Base-by-base conservation (phyloP, 2,329 filamentous ascomycete genomes). In the Aspergillus proliferans region DNA sequence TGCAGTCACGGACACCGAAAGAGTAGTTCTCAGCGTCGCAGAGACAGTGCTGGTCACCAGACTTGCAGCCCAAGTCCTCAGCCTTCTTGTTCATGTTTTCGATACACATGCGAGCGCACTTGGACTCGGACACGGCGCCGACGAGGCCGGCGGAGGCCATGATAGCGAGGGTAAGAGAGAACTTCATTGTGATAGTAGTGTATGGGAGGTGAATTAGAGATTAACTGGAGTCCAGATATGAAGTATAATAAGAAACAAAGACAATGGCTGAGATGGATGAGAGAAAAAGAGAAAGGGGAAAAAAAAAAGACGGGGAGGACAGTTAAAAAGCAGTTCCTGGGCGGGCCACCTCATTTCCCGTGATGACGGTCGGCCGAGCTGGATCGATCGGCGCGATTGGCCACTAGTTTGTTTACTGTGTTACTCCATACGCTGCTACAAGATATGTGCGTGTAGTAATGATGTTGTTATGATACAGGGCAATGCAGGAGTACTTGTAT, bases 1-100 rank as follows among this genome's bases (percentile, higher is more conserved):
- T 70, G 65, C 74, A 77, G 60, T 77, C 74, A 34, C 67, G 71
- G 43, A 77, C 64, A 49, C 74, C 74, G 51, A 62, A 70, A 26
- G 57, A 49, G 58, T 76, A 76, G 65, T 76, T 53, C 19, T 53
- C 28, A 47, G 59, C 68, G 33, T 55, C 61, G 65, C 73, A 76
- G 39, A 72, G 63, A 55, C 74, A 76, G 24, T 47, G 46, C 40
- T 64, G 41, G 52, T 76, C 70, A 41, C 55, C 58, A 22, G 54
- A 36, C 21, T 56, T 53, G 60, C 74, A 76, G 44, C 70, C 69
- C n/a, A 76, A 58, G 4, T 64, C 56, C 3, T 50, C 28, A 40
- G 70, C 71, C 58, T 67, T 63, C 47, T 52, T 60, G 51, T 70
- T 62, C 72, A 76, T 75, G 62, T 69, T 72, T 58, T 54, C 61